Evolutionary conservation across 495 filamentous ascomycete genomes (phyloP), one percentile per base, ranked within the genome.

Genomic region (Pyronema domesticum): DNA sequence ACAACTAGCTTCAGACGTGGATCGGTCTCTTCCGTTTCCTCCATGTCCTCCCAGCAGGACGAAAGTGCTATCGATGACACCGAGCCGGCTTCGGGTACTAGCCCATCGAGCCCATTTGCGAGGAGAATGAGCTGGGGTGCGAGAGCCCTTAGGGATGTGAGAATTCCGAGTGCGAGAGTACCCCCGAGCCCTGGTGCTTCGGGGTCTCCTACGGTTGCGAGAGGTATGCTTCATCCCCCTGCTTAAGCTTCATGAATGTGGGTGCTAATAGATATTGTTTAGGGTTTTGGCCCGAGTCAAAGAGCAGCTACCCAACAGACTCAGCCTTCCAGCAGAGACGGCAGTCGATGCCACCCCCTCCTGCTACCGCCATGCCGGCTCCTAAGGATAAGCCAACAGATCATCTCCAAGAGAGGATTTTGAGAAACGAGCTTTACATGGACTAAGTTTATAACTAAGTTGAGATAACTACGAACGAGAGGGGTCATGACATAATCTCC

Each of bases 391-490:
- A 11, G 9, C 10, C 52, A n/a, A 86, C 87, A 11, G 91, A 98
- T 71, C 80, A 80, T 60, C 87, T 95, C 72, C 86, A 94, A 69
- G 91, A 98, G 74, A 79, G 94, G 57, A 95, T 98, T 59, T 73
- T 98, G 55, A 89, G 93, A 68, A 91, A 91, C 35, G 91, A 98
- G 61, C 95, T 98, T 64, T 89, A 87, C 69, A 95, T 96, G 87
- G 91, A 98, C 63, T 98, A 74, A 74, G 23, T 30, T 30, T 30
- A 30, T 30, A 30, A 5, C 5, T 5, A 30, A 30, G 23, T 30
- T 30, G 23, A 30, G 23, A 30, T 30, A 30, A 30, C 23, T 30
- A 30, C 23, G 23, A 30, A 30, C 5, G 23, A 30, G 23, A 30
- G 23, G 23, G 23, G 23, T 30, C 23, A 30, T 30, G 23, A 30